These are phyloP conservation scores for Metrosideros polymorpha DNA, from an alignment of 441 rosid species.

Conservation along the genomic window DNA sequence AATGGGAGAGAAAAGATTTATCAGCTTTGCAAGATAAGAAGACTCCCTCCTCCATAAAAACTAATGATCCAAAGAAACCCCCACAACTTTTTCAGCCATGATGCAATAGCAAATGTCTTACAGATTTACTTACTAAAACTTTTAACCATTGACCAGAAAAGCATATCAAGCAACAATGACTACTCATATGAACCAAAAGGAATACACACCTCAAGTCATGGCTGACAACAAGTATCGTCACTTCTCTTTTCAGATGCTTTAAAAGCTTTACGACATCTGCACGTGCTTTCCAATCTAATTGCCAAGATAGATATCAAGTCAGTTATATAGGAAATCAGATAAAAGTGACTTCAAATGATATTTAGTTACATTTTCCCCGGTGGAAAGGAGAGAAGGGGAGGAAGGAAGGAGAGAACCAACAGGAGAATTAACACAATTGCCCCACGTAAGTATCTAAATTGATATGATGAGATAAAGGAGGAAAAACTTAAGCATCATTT, in stretches of 20 bases:
- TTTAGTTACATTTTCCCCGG: neutral
- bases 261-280: constrained; percentile 86
- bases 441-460: neutral
- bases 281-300: constrained; percentile 86
- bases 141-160: neutral
- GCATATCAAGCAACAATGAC: neutral
- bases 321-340: neutral
- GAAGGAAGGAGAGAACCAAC: neutral
- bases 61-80: neutral
- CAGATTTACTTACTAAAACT: neutral
- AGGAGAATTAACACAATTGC: neutral
- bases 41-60: neutral
- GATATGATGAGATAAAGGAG: neutral
- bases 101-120: neutral
- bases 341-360: neutral
- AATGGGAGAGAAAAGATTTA: neutral
- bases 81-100: neutral
- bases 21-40: neutral
- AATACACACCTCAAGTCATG: constrained; percentile 75
- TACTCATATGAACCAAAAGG: neutral
- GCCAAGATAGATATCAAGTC: neutral
- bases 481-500: neutral
- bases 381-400: neutral
- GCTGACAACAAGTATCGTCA: constrained; percentile 82
- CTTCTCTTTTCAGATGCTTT: constrained; percentile 74